Evolutionary conservation across 2,329 filamentous ascomycete genomes (phyloP), one percentile per base, ranked within the genome.

Genomic region (Huntiella moniliformis): DNA sequence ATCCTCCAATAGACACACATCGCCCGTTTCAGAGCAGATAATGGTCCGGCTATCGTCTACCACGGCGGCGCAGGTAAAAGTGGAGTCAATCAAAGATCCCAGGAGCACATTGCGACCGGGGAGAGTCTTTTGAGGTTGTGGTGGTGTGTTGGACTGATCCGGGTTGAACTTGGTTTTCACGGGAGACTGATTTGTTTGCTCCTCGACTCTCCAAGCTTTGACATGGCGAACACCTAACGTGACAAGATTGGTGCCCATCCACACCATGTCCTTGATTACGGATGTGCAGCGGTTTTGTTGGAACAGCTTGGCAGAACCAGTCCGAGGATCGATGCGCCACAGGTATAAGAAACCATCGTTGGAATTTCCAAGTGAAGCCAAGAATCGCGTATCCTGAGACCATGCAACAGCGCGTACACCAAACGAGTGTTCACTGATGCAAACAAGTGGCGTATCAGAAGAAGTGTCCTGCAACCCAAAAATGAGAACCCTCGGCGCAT

Each of bases 311-410:
- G 86, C 79, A 15, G 79, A 72, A 13, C 87, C 88, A 7, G 76
- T 91, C 42, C 77, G 80, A n/a, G 79, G 64, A 55, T 92, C 86
- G 53, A 95, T 74, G 53, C 70, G 76, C 87, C 88, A 96, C 22
- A 96, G 71, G 58, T 88, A 93, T 15, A 98, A 68, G 57, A 92
- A 96, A 1, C 88, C 88, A 61, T 98, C 91, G 58, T 95, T 95
- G 46, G 82, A 73, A 13, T 81, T 75, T 22, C 91, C 91, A 10
- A 98, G 68, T 15, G 86, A 93, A 2, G 91, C 91, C 32, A 98
- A 70, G 60, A 81, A 93, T 52, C 73, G 79, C 10, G 82, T 84
- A 59, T 95, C 84, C 1, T 79, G 71, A 51, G 87, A 95, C 71
- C 93, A 98, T 2, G 86, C 81, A 32, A 98, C 75, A 33, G 82